phyloP scores from a whole-genome alignment of 2,329 filamentous ascomycete species.

The Ceratocystis diversiconidia region DNA sequence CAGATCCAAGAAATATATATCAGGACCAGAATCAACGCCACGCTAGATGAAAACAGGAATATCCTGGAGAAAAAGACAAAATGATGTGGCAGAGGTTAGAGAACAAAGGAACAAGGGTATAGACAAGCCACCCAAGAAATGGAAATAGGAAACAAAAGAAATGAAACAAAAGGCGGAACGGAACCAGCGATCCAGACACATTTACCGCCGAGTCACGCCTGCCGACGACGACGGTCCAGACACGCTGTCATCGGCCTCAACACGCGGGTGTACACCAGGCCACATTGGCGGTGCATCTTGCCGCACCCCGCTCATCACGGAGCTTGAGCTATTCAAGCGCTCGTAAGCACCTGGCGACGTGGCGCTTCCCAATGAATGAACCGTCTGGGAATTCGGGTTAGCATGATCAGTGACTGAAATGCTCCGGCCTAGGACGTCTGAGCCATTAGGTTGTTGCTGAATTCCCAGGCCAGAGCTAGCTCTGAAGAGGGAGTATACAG shows the following conservation, averaged over 20 bases:
- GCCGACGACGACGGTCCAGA: background rate
- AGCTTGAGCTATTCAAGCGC: background rate
- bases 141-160: background rate
- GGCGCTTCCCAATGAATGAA: background rate
- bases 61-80: background rate
- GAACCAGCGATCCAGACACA: background rate
- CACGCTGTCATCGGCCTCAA: background rate
- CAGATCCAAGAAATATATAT: background rate
- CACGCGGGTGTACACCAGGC: slow-evolving; percentile 8
- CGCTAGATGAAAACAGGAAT: no score
- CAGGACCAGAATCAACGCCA: no score
- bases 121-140: background rate
- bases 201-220: background rate
- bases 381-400: background rate
- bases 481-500: background rate
- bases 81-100: background rate
- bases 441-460: background rate
- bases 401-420: background rate
- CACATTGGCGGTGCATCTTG: slow-evolving; percentile 14
- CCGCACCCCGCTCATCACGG: background rate
- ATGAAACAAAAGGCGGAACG: background rate
- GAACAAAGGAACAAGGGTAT: no score
- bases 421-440: background rate
- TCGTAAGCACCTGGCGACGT: background rate
- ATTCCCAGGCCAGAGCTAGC: background rate